Evolutionary conservation across 2,329 filamentous ascomycete species (phyloP).

Genomic region (Dactylellina cionopaga): DNA sequence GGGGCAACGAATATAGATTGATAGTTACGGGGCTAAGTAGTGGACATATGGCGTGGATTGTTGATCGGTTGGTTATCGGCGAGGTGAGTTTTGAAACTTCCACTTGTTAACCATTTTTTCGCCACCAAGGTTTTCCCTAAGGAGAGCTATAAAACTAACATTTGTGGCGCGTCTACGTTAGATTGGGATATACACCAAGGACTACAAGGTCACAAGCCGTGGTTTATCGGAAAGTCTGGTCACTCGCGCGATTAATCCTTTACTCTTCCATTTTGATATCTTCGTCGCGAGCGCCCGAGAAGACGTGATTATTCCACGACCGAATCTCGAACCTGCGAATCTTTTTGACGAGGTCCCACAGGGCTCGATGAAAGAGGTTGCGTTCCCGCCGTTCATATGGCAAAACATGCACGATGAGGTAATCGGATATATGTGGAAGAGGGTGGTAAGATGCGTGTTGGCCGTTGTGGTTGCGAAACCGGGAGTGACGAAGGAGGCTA

Average conservation of each 20-base stretch:
- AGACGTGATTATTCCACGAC: conserved; percentile 1
- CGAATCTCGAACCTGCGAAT: conserved; percentile 21
- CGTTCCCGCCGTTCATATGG: conserved; percentile 46
- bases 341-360: conserved; percentile 23
- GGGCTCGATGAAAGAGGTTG: conserved; percentile 43
- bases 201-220: conserved; percentile 26
- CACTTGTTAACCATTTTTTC: too few species aligned
- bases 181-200: conserved; percentile 43
- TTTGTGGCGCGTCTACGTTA: neutral
- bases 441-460: conserved; percentile 38
- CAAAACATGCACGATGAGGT: conserved; percentile 50
- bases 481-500: neutral
- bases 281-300: conserved; percentile 9
- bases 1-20: conserved; percentile 20
- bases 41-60: conserved; percentile 40
- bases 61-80: conserved; percentile 42
- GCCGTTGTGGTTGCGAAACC: conserved; percentile 46
- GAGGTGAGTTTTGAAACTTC: conserved; percentile 40
- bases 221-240: conserved; percentile 37
- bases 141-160: neutral
- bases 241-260: conserved; percentile 45
- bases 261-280: conserved; percentile 44
- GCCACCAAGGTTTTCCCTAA: neutral
- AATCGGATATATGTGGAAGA: conserved; percentile 43
- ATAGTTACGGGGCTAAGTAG: conserved; percentile 24